Base-by-base conservation (phyloP, 441 rosid genomes). In the Aquilaria agallochum region DNA sequence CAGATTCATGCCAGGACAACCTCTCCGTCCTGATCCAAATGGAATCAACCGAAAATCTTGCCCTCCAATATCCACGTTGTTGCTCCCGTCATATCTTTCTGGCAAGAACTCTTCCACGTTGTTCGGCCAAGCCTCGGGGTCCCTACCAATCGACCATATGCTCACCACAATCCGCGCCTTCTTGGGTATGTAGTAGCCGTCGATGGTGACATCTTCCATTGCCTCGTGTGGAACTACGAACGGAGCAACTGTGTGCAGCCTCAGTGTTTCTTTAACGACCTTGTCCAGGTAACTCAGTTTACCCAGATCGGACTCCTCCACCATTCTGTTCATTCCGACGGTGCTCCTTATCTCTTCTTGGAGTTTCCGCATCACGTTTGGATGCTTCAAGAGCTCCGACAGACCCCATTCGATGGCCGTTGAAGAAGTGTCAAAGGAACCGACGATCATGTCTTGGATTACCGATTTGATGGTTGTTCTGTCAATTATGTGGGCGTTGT, bases 201-300 rank as follows among this genome's bases (percentile, higher is more conserved):
- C 33, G 0, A 76, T 52, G 0, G 44, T 52, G 0, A 63, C 46
- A 2, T 70, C 78, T 51, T 70, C 61, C 5, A 34, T 53, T 2
- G 72, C 69, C 27, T 73, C 64, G 3, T 36, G 72, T 0, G 83
- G 83, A 40, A 68, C 12, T 30, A 75, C 15, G 31, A 75, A 55
- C 0, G 77, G 77, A 2, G 40, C 66, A 2, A 60, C 58, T 1
- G 83, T 78, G 47, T 75, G 69, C 3, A 70, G 58, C 55, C 80
- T 50, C 11, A 73, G 5, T 11, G 59, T 66, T 58, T 79, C 83
- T 51, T 63, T 79, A 0, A 79, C 36, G 32, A 76, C 71, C 75
- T 65, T 60, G 11, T 75, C 78, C 7, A 75, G 44, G 58, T 74
- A 66, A 14, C 53, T 46, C 6, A 80, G 9, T 4, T 65, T 68